These are phyloP conservation scores for Groenewaldozyma salmanticensis DNA, from an alignment of 805 yeast genomes.

Conservation along the genomic window DNA sequence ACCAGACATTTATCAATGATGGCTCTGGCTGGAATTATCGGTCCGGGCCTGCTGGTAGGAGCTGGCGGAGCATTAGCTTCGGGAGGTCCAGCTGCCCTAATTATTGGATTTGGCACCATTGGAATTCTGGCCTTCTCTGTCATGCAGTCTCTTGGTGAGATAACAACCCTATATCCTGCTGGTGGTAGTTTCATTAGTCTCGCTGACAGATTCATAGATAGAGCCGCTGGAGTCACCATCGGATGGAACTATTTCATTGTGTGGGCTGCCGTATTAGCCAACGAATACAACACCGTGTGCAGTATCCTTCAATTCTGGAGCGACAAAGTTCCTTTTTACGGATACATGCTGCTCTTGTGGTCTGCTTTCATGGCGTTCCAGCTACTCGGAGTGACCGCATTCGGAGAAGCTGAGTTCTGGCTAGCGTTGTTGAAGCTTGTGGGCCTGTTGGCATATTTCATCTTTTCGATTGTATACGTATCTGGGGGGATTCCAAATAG, in stretches of 20 bases:
- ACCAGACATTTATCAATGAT: slow-evolving; percentile 70
- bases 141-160: slow-evolving; percentile 46
- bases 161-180: slow-evolving; percentile 44
- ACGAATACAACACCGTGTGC: slow-evolving; percentile 41
- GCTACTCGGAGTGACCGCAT: slow-evolving; percentile 42
- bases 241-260: slow-evolving; percentile 41
- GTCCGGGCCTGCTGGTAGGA: slow-evolving; percentile 70
- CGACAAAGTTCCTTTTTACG: slow-evolving; percentile 38
- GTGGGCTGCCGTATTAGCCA: slow-evolving; percentile 40
- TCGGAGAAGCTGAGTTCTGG: slow-evolving; percentile 57
- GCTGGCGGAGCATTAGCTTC: slow-evolving; percentile 40
- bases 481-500: slow-evolving; percentile 46
- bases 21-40: slow-evolving; percentile 77
- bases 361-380: slow-evolving; percentile 36
- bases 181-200: slow-evolving; percentile 44
- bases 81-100: slow-evolving; percentile 44
- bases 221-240: slow-evolving; percentile 40
- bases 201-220: slow-evolving; percentile 38
- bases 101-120: slow-evolving; percentile 40
- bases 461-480: slow-evolving; percentile 44
- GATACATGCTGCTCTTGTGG: slow-evolving; percentile 44
- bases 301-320: slow-evolving; percentile 37
- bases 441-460: slow-evolving; percentile 47
- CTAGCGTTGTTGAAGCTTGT: slow-evolving; percentile 47
- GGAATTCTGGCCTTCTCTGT: slow-evolving; percentile 45